phyloP scores from a whole-genome alignment of 2,329 filamentous ascomycete species.

The Chaetomium globosum region DNA sequence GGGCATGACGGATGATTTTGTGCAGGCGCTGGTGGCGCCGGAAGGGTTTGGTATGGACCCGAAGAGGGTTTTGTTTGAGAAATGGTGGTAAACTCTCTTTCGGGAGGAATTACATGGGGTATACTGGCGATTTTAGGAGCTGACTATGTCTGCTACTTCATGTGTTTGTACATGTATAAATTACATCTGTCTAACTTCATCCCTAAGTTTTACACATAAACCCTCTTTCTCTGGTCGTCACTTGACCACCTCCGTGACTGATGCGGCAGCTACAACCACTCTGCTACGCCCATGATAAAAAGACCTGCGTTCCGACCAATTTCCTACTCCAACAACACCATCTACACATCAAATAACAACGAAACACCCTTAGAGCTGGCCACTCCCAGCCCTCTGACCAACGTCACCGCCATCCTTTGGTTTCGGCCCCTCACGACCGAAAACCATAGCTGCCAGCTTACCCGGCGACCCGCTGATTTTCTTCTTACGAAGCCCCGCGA shows the following conservation, averaged over 20 bases:
- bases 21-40: slow-evolving; percentile 48
- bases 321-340: not conserved
- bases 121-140: not conserved
- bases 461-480: slow-evolving; percentile 25
- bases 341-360: not conserved
- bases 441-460: slow-evolving; percentile 14
- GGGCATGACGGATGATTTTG: slow-evolving; percentile 68
- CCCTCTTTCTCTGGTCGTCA: not conserved
- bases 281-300: not conserved
- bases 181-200: not conserved
- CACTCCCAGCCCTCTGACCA: not conserved
- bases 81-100: slow-evolving; percentile 43
- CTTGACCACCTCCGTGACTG: not conserved
- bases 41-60: slow-evolving; percentile 37
- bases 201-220: not conserved
- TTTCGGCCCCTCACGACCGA: slow-evolving; percentile 10
- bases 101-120: not conserved
- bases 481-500: slow-evolving; percentile 27
- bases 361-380: slow-evolving; percentile 11
- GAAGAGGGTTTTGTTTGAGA: slow-evolving; percentile 43
- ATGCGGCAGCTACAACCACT: not conserved
- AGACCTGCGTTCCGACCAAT: not conserved
- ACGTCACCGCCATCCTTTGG: not conserved
- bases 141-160: not conserved
- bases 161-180: not conserved